Base-by-base conservation (phyloP, 2,329 filamentous ascomycete genomes). In the Fusarium vanettenii region DNA sequence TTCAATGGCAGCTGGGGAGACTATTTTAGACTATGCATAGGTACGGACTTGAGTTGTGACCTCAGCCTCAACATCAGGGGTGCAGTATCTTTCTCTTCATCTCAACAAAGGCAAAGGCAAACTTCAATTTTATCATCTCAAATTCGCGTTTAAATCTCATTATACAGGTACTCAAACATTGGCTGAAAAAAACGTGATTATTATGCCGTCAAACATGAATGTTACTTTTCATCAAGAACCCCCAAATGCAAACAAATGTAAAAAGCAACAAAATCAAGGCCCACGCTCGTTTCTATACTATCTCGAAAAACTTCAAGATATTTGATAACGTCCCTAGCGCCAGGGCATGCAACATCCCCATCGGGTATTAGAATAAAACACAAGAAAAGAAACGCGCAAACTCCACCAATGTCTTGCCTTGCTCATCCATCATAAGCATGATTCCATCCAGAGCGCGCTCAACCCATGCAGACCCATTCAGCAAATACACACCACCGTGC, bases 401-500 rank as follows among this genome's bases (percentile, higher is more conserved):
- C 76, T 70, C 73, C 75, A 66, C 66, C 57, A 41, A 66, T 33
- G 59, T 65, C 45, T 50, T 48, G 43, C 69, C 41, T 63, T 31
- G 45, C 66, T 59, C 67, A 55, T 55, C 50, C 60, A 64, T 56
- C 33, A 52, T 55, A 55, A 31, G 50, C 50, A 55, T 55, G 18
- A 25, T 59, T 50, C 67, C 35, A 45, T 56, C 43, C 65, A 57
- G 41, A 48, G 27, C 7, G 50, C 33, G 41, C 64, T 76, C 70
- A 84, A 57, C 83, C 82, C 61, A 85, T 82, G 79, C 92, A 94
- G 71, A 90, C 86, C 94, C 94, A 97, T 85, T 97, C 94, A 0
- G 93, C 93, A 87, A 97, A 97, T n/a, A 97, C 94, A 80, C 94
- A 97, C 94, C 94, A 97, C 77, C 94, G 88, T 52, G 94, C 94